Evolutionary conservation across 805 yeast genomes (phyloP), one percentile per base, ranked within the genome.

Genomic region (Yamadazyma kitorensis): DNA sequence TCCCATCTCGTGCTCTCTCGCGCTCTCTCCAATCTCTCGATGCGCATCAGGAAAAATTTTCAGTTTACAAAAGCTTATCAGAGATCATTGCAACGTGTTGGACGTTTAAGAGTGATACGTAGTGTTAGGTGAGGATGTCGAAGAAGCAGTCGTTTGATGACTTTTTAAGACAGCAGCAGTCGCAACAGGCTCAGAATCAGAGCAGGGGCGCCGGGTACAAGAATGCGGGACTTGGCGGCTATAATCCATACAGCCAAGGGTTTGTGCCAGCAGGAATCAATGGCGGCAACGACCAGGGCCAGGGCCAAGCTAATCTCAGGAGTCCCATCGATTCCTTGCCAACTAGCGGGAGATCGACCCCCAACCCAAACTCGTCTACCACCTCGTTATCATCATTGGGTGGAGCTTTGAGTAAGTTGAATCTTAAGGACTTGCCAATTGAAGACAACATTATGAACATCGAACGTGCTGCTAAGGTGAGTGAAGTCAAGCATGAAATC

Each of bases 341-440:
- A 10, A 54, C 59, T 20, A 61, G 68, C 39, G 72, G 72, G 13
- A 63, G 67, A 16, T 54, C 52, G 20, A 47, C 55, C 11, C 61
- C 62, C 7, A 55, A 53, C 30, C 57, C 64, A 6, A 57, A 55
- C 17, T 60, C 62, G n/a, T 79, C 91, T 5, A 75, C 88, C 7
- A 71, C 86, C 4, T 83, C 95, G 2, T 68, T 89, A 48, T 64
- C 86, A 9, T 81, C 89, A 5, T 67, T 88, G 40, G 76, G 77
- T 47, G 74, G 82, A 24, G 85, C 93, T 3, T 68, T 88, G 54
- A 73, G 72, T 34, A 82, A 82, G 44, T 50, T 67, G 42, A 59
- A 60, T 24, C 61, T 86, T 34, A 74, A 72, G 13, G 49, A 78
- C 25, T 64, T 84, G 7, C 95, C 96, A 15, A 66, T 87, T 39